Base-by-base conservation (phyloP, 257 asterid species). In the Catharanthus roseus region DNA sequence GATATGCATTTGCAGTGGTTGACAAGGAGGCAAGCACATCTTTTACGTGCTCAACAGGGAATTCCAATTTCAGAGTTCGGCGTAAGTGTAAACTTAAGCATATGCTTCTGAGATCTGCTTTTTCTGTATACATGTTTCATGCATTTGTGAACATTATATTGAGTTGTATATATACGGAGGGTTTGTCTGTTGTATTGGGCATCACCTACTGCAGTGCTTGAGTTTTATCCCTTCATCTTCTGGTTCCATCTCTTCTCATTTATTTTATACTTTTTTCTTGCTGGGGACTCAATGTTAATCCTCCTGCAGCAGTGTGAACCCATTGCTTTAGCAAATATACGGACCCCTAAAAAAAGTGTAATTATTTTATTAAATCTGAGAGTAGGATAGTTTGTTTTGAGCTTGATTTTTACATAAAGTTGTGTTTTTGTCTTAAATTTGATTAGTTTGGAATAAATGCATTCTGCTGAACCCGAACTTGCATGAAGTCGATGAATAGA, bases 41-140 rank as follows among this genome's bases (percentile, higher is more conserved):
- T 67, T 60, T 66, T 89, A 73, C 99, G 97, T 44, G 97, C 92
- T 62, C 97, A 89, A 77, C 96, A 93, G 72, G 99, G 99, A 78
- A 89, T 91, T 68, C 97, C 99, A 7, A 90, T 88, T 83, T 95
- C 99, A 57, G 97, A 95, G 85, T 90, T 77, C 12, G 97, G 99
- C 75, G 99, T 91, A 83, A 82, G 95, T 79, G 33, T 67, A 71
- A 19, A 38, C 34, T 78, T 41, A 66, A 42, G 70, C 70, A 41
- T 66, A 66, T 13, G 38, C 36, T 24, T 13, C 41, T 4, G 7
- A 63, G 42, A 57, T 42, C 39, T 31, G 56, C 34, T 41, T 41
- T 6, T 33, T 62, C 7, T 21, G 15, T 34, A 8, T 62, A 8
- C 6, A 8, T 60, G 4, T 42, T 41, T 21, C 54, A 12, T 10